Conservation (phyloP, 2,329 filamentous ascomycete genomes). For the Reticulascus tulasneorum region DNA sequence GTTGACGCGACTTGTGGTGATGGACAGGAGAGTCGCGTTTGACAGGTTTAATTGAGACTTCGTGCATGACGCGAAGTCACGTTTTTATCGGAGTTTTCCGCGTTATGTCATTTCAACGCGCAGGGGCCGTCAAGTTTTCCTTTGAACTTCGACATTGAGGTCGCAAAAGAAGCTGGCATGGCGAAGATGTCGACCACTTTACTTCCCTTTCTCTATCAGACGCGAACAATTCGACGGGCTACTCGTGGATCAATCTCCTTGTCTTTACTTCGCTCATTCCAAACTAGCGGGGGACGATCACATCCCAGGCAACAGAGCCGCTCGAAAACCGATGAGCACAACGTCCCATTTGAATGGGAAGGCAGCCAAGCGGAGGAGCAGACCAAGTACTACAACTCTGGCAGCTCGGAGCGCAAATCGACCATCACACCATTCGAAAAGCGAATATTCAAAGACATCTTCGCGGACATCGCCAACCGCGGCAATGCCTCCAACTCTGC, state of each 20-base stretch:
- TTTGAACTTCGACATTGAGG: no score
- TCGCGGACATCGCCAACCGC: slow-evolving; percentile 31
- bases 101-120: no score
- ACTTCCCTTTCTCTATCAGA: slow-evolving; percentile 70
- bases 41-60: no score
- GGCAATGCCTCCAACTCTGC: slow-evolving; percentile 1
- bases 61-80: no score
- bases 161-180: no score
- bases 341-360: slow-evolving; percentile 52
- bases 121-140: no score
- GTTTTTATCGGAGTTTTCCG: no score
- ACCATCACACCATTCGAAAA: slow-evolving; percentile 58
- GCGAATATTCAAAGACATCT: slow-evolving; percentile 56
- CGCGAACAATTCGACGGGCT: slow-evolving; percentile 53
- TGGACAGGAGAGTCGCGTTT: no score
- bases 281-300: slow-evolving; percentile 9
- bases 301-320: slow-evolving; percentile 17
- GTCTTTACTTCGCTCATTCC: slow-evolving; percentile 16
- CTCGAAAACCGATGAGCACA: slow-evolving; percentile 14
- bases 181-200: slow-evolving; percentile 46
- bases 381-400: slow-evolving; percentile 16
- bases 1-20: no score
- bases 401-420: slow-evolving; percentile 22
- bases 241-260: slow-evolving; percentile 17
- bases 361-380: slow-evolving; percentile 18